Base-by-base conservation (phyloP, 2,329 filamentous ascomycete species). In the Alternaria longipes region DNA sequence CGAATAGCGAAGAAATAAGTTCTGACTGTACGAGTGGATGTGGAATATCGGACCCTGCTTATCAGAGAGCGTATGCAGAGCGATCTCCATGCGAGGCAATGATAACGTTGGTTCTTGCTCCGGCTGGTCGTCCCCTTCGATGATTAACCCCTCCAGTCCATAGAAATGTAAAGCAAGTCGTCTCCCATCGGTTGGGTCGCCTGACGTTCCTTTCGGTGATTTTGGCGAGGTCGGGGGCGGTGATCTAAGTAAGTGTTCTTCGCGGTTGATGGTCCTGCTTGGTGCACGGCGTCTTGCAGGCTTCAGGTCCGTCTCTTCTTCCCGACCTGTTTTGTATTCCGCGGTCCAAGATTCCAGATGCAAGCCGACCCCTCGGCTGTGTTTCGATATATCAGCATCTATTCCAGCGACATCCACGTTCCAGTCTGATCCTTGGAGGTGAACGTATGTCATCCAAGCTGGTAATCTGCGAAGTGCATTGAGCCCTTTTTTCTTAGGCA, bases 341-440 rank as follows among this genome's bases (percentile, higher is more conserved):
- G 91, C 89, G 1, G 90, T 92, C 87, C 94, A 95, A 0, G 90
- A 91, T 67, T 97, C 92, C 45, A 98, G 83, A 72, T 97, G 94
- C 16, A 99, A 74, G 0, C 92, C 93, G 41, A 97, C 85, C 18
- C 95, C 95, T 22, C 93, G 88, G 14, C 91, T 91, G 57, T 94
- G 88, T 45, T 90, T 86, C 0, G 94, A 97, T 34, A 98, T 92
- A 20, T 90, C 88, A 49, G 90, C 84, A 73, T 99, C 96, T 22
- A 95, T 84, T 2, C 95, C 95, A 18, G 95, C 95, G 54, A 98
- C 86, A 76, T 99, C 94, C 52, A 97, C 84, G 69, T 92, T 95
- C 71, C 97, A 93, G 64, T 97, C 93, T 5, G 91, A 91, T 1
- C 92, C 93, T 74, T 97, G 92, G 5, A 99, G 84, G 57, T 92